Base-by-base conservation (phyloP, 305 asterid genomes). In the Fraxinus angustifolia region DNA sequence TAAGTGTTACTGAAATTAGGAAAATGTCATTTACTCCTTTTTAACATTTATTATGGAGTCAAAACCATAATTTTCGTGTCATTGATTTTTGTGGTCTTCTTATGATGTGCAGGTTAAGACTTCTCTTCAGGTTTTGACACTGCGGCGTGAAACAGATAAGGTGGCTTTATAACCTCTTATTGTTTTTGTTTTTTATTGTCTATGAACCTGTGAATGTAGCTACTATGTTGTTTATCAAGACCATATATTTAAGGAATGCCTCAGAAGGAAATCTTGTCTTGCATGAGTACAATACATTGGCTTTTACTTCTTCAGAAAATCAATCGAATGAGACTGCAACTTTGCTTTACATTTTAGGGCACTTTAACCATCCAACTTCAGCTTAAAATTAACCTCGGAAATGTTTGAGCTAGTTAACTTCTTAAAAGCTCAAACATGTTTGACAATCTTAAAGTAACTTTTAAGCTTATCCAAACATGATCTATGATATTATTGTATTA, bases 81-180 rank as follows among this genome's bases (percentile, higher is more conserved):
- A 17, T 53, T 53, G 23, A 53, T 53, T 6, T 16, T 50, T 50
- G 60, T 50, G 73, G 53, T 80, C 19, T 77, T 79, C 28, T 11
- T 83, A 78, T 76, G 73, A 70, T 79, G 28, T 87, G 91, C 97
- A 96, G 99, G 76, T 96, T 80, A 94, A 86, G 89, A 94, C 98
- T 76, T 93, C 98, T 78, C 97, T 96, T 80, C 99, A 96, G 88
- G 87, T 90, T 81, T 89, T 96, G 88, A 91, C 98, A 72, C 86
- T 96, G 87, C 90, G 86, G 77, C 93, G 90, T 11, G 99, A 96
- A 83, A 78, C 97, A n/a, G 98, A 96, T 28, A 93, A 88, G 98
- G 99, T 94, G 82, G 58, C 67, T 79, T 58, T 48, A 56, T 28
- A 80, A 82, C 78, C 71, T n/a, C 73, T 36, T 26, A 14, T n/a